Evolutionary conservation across 2,329 filamentous ascomycete species (phyloP).

Genomic region (Trichophyton mentagrophytes): DNA sequence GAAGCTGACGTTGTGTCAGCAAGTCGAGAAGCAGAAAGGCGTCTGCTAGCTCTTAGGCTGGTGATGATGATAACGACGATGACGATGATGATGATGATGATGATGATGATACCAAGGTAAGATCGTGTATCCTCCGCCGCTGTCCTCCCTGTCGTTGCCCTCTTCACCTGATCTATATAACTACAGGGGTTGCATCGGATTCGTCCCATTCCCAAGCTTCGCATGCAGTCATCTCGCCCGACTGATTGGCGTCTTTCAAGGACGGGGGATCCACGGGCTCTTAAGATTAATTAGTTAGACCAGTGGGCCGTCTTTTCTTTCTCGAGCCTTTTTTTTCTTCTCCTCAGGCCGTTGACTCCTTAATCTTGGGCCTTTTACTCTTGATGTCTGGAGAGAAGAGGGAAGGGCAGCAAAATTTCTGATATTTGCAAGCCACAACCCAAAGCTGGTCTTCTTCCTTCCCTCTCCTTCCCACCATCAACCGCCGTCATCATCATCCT

Average conservation of each 20-base stretch:
- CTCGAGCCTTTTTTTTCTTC: neutral
- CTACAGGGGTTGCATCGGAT: neutral
- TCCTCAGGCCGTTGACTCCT: neutral
- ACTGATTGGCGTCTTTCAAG: neutral
- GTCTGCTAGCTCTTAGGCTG: too few species aligned
- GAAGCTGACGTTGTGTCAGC: too few species aligned
- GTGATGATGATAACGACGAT: too few species aligned
- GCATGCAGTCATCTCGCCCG: neutral
- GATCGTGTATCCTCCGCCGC: neutral
- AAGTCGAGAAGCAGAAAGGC: too few species aligned
- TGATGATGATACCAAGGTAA: neutral
- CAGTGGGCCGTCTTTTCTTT: neutral
- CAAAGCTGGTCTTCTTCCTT: neutral
- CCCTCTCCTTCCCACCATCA: neutral
- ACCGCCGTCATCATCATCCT: too few species aligned
- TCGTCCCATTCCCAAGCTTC: neutral
- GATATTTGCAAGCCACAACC: neutral
- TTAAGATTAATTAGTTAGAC: neutral
- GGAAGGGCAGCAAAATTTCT: neutral
- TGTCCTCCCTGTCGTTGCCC: neutral
- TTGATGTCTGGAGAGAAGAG: neutral
- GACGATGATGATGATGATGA: too few species aligned
- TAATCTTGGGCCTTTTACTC: neutral
- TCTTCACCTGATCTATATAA: neutral
- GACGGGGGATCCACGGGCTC: neutral